Base-by-base conservation (phyloP, 306 rosid genomes). In the Corylus avellana region DNA sequence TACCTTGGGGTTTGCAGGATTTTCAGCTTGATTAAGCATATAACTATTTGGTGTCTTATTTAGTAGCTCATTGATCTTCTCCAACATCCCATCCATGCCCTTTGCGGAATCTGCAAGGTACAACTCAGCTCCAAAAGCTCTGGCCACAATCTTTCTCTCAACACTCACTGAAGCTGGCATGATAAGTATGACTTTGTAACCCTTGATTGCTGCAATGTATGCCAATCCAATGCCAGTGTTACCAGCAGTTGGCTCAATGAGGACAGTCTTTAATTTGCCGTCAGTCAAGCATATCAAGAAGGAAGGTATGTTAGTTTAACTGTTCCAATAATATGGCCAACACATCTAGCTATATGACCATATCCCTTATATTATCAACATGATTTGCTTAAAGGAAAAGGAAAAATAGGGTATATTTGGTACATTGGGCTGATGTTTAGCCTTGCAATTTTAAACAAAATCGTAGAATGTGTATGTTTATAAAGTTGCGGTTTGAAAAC, bases 201-300 rank as follows among this genome's bases (percentile, higher is more conserved):
- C 97, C 81, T 82, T 91, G 78, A 81, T 46, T 48, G 92, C 98
- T 78, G 90, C 97, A 61, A 94, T 59, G 80, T 77, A 89, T 47
- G 97, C 97, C 87, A 94, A 78, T 25, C 91, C 97, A 80, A 94
- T 91, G 76, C 98, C 98, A 0, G 97, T 94, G 79, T 92, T 94
- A 48, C 97, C 97, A 70, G 92, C 78, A 12, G 98, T 94, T 7
- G 82, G 51, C 92, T 94, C 97, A 77, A 92, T 77, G 25, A 92
- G 91, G 47, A 88, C 81, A 79, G 90, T 91, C 98, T 92, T 87
- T 22, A 22, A 22, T 22, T 69, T 12, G 55, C 70, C 72, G 73
- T 81, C 7, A 59, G 57, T 77, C 44, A 82, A 61, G 80, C 77
- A 53, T 27, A 25, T 48, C 51, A 80, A 75, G 75, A 75, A 66